Percentiles rank a stretch among this genome's conserved stretches.
Evolutionary conservation across 2,329 filamentous ascomycete genomes (phyloP).

Genomic region (Hawksworthiomyces lignivorus): DNA sequence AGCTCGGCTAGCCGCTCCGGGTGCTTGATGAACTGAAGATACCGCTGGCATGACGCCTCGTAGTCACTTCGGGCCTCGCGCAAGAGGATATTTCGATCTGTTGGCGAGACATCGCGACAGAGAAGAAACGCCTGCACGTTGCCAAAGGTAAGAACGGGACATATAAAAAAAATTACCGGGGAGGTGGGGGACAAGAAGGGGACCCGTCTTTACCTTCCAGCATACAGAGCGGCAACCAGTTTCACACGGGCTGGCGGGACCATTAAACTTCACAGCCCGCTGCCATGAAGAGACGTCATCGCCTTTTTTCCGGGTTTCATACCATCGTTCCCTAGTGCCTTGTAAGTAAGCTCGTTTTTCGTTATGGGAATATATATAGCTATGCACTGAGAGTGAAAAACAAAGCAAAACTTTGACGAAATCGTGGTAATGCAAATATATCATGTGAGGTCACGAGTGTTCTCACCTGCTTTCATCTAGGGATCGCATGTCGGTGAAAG

Average conservation of each 20-base stretch:
- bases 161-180: too few species aligned
- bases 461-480: conserved; percentile 45
- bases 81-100: conserved; percentile 62
- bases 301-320: conserved; percentile 51
- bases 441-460: not conserved
- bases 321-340: conserved; percentile 68
- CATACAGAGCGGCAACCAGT: conserved; percentile 76
- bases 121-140: conserved; percentile 64
- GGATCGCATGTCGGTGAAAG: conserved; percentile 50
- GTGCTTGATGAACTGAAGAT: conserved; percentile 75
- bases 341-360: too few species aligned
- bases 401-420: too few species aligned
- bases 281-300: conserved; percentile 54
- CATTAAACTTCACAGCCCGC: conserved; percentile 54
- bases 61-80: conserved; percentile 68
- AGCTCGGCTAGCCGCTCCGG: conserved; percentile 69
- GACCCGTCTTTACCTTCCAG: conserved; percentile 66
- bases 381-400: too few species aligned
- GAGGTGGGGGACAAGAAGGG: not conserved
- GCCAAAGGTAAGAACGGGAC: not conserved
- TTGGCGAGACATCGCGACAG: conserved; percentile 57
- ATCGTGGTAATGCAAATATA: too few species aligned
- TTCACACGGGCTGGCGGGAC: conserved; percentile 54
- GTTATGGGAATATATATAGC: too few species aligned
- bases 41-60: conserved; percentile 60